Evolutionary conservation across 768 basidiomycete species (phyloP).

Genomic region (Leccinum arenicola): DNA sequence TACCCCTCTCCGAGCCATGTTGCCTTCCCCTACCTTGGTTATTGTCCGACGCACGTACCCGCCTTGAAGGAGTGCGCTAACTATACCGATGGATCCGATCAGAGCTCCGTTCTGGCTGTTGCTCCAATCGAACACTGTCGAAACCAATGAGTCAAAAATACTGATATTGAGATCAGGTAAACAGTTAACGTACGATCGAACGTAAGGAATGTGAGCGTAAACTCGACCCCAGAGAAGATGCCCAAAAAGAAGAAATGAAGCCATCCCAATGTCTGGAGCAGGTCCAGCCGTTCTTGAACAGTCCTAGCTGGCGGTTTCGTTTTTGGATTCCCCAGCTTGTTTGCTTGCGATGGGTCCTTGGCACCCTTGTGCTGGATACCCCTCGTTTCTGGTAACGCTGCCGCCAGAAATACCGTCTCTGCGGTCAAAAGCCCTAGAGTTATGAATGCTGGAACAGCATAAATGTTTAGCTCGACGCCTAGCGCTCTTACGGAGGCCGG

Average conservation of each 20-base stretch:
- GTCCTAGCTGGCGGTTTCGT: conserved; percentile 16
- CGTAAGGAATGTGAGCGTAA: conserved; percentile 93
- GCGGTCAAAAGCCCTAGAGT: conserved; percentile 72
- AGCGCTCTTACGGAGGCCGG: conserved; percentile 54
- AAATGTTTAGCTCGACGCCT: conserved; percentile 77
- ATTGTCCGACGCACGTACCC: conserved; percentile 88
- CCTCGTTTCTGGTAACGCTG: conserved; percentile 84
- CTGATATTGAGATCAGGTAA: not conserved
- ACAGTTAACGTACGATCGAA: conserved; percentile 65
- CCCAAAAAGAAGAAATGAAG: conserved; percentile 86
- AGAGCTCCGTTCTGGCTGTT: conserved; percentile 86
- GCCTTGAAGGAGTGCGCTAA: conserved; percentile 88
- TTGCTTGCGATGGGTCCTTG: conserved; percentile 21
- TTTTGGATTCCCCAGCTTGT: conserved; percentile 13
- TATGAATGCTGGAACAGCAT: conserved; percentile 84
- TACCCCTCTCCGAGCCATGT: conserved; percentile 82
- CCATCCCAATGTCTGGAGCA: conserved; percentile 58
- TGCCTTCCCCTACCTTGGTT: conserved; percentile 71
- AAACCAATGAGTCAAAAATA: not conserved
- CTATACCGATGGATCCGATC: conserved; percentile 83
- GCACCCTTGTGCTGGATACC: conserved; percentile 34
- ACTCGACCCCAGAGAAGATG: conserved; percentile 93
- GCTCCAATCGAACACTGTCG: conserved; percentile 82
- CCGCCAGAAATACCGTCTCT: conserved; percentile 77
- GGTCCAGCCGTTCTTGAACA: conserved; percentile 49